Conservation (phyloP, 139 green algal species). For the Chlorella sp. region DNA sequence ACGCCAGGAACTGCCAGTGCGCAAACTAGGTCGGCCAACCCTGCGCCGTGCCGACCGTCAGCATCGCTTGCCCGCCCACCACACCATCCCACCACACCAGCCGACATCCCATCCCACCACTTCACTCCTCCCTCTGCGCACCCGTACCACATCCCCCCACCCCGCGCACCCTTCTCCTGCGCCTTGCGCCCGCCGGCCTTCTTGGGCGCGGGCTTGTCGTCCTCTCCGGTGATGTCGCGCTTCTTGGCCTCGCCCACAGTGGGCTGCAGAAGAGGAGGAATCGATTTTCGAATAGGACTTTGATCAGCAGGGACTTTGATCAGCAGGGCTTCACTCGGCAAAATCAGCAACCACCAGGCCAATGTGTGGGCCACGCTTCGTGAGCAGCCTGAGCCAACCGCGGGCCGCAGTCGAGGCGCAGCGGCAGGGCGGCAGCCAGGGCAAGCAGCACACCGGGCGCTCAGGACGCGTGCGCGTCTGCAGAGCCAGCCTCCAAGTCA, state of each 20-base stretch:
- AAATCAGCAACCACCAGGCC: no score
- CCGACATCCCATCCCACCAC: no score
- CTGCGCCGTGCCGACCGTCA: background rate
- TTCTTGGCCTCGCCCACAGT: constrained; percentile 9
- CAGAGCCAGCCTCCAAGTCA: no score
- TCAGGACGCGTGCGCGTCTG: no score
- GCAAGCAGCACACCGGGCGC: background rate
- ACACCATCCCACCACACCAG: no score
- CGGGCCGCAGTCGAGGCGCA: background rate
- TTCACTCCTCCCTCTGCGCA: no score
- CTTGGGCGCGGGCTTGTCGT: background rate
- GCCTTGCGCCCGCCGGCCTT: background rate
- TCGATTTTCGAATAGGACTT: no score
- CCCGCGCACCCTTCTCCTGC: constrained; percentile 7
- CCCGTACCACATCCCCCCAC: no score
- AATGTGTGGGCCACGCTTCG: no score
- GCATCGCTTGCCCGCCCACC: background rate
- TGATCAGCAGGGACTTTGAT: no score
- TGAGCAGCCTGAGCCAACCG: no score
- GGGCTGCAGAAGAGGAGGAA: background rate
- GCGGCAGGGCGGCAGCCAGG: background rate
- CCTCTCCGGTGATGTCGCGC: background rate
- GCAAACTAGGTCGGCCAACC: background rate
- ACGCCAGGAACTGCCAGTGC: background rate
- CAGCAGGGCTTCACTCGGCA: no score